Evolutionary conservation across 768 basidiomycete species (phyloP).

Genomic region (Austroboletus festivus): DNA sequence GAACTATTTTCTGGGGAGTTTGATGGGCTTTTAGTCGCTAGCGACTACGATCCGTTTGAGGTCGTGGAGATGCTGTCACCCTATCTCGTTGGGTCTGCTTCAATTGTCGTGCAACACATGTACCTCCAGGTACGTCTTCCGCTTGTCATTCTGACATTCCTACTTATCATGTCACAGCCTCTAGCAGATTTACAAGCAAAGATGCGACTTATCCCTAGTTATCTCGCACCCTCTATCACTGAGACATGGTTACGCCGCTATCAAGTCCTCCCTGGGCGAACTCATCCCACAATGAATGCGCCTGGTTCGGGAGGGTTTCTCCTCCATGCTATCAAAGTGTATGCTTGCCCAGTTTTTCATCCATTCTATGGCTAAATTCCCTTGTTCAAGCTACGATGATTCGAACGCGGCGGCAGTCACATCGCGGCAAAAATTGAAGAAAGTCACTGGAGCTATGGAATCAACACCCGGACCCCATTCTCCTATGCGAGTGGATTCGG

Average conservation of each 20-base stretch:
- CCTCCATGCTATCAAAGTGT: conserved; percentile 86
- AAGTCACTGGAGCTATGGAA: conserved; percentile 8
- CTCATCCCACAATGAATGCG: conserved; percentile 91
- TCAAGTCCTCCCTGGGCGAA: conserved; percentile 94
- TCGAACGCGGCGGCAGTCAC: conserved; percentile 55
- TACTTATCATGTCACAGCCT: conserved; percentile 41
- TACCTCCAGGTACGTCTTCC: conserved; percentile 65
- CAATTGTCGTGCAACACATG: conserved; percentile 84
- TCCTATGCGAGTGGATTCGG: conserved; percentile 16
- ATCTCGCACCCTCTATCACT: conserved; percentile 74
- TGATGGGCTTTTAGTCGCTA: conserved; percentile 84
- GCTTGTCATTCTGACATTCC: not conserved
- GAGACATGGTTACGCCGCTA: conserved; percentile 89
- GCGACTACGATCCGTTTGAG: conserved; percentile 81
- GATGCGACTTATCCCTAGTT: conserved; percentile 62
- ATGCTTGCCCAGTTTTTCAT: conserved; percentile 18
- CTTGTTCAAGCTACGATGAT: conserved; percentile 54
- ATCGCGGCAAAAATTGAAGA: conserved; percentile 40
- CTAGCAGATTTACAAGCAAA: conserved; percentile 75
- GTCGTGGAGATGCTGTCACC: conserved; percentile 70
- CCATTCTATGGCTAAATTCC: not conserved
- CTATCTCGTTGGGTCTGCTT: conserved; percentile 81
- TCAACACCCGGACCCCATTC: conserved; percentile 6
- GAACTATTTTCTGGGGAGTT: conserved; percentile 87
- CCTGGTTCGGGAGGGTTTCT: conserved; percentile 88